Base-by-base conservation (phyloP, 1,284 basidiomycete species). In the Neolentinus lepideus region DNA sequence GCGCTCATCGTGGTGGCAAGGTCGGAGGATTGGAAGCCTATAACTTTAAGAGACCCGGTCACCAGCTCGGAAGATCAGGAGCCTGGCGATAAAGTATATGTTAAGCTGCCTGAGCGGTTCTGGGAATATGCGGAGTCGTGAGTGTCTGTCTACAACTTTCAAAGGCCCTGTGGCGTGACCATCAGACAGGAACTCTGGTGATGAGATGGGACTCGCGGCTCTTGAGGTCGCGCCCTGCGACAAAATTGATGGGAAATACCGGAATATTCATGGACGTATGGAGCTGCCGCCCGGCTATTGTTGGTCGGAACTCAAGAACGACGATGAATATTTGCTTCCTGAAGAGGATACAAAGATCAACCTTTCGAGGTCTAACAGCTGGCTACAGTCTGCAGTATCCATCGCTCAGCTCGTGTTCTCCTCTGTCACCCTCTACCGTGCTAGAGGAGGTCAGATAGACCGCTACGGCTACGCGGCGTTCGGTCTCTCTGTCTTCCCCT, bases 381-480 rank as follows among this genome's bases (percentile, higher is more conserved):
- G 38, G 38, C 38, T 43, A 21, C 38, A 43, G 38, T 8, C 19
- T 4, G 6, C 38, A 6, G 38, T 43, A 3, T 43, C 38, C 16
- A 43, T 43, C 38, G 38, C 16, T 4, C 38, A 43, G 19, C 38
- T 43, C 8, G 6, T 43, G 8, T 43, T 43, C 38, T 43, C 38
- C 6, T 9, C 38, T 21, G 16, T 31, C 29, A 58, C 56, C 1
- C 33, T 59, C 16, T 59, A 51, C 29, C 19, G 45, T 3, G 14
- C 56, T 8, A 53, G 54, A 8, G 51, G 54, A n/a, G 54, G 38
- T 22, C 58, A 56, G 47, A 53, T 58, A 8, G 12, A 25, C 2
- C 54, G 47, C 2, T 58, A 56, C n/a, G 58, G 58, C 19, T 58
- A 56, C 29, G 57, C 58, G 2, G 53, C 56, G 8, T 59, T 56